Percentiles rank a stretch among this genome's conserved stretches.
phyloP scores from a whole-genome alignment of 2,329 filamentous ascomycete species.

The Whalleya microplaca region DNA sequence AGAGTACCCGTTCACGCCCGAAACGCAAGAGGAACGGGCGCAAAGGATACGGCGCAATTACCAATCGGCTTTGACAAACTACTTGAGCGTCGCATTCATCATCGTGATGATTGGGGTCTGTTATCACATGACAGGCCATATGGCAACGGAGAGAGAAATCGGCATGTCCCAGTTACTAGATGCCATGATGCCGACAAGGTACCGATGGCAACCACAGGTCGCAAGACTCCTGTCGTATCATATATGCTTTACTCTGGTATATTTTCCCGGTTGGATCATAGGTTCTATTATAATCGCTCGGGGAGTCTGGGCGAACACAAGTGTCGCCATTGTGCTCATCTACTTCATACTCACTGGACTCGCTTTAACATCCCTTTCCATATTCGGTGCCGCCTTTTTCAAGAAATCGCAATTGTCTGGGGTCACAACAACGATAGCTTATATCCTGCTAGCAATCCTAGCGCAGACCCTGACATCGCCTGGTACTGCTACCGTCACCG shows the following conservation, averaged over 20 bases:
- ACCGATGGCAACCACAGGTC: slow-evolving; percentile 75
- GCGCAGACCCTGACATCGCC: slow-evolving; percentile 73
- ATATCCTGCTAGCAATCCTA: slow-evolving; percentile 77
- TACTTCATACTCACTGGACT: slow-evolving; percentile 79
- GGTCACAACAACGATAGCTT: slow-evolving; percentile 74
- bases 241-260: slow-evolving; percentile 77
- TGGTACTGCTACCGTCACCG: slow-evolving; percentile 64
- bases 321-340: slow-evolving; percentile 66
- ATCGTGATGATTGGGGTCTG: slow-evolving; percentile 79
- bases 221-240: slow-evolving; percentile 80
- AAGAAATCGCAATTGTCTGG: slow-evolving; percentile 86
- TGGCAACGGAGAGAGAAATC: slow-evolving; percentile 82
- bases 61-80: slow-evolving; percentile 73
- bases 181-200: slow-evolving; percentile 82
- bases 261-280: slow-evolving; percentile 81
- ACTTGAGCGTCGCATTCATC: slow-evolving; percentile 78
- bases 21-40: slow-evolving; percentile 69
- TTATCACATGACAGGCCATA: slow-evolving; percentile 85
- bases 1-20: slow-evolving; percentile 77
- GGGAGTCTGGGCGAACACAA: slow-evolving; percentile 69
- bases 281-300: slow-evolving; percentile 67
- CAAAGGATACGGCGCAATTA: slow-evolving; percentile 69
- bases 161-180: slow-evolving; percentile 90
- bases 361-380: slow-evolving; percentile 76
- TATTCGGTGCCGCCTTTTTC: slow-evolving; percentile 83